Evolutionary conservation across 176 grass and related monocot genomes (phyloP).

Genomic region (Zizania latifolia): DNA sequence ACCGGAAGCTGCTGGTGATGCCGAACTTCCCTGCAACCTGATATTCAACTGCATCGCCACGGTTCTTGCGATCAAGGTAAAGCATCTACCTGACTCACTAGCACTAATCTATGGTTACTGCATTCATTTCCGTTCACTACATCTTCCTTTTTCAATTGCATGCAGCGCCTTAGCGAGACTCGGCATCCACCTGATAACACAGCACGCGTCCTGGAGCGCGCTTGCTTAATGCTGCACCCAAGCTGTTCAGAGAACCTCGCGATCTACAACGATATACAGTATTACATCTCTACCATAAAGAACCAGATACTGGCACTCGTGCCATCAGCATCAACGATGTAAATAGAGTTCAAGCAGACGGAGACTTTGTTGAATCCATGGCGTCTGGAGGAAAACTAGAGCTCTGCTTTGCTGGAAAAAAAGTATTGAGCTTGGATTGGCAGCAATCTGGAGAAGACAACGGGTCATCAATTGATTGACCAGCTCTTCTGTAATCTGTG

Average conservation of each 20-base stretch:
- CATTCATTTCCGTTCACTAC: background rate
- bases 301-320: slow-evolving; percentile 73
- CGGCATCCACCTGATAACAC: slow-evolving; percentile 29
- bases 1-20: background rate
- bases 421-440: slow-evolving; percentile 7
- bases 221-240: slow-evolving; percentile 39
- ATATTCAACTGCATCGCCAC: slow-evolving; percentile 48
- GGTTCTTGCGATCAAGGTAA: slow-evolving; percentile 51
- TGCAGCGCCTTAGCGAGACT: slow-evolving; percentile 39
- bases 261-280: slow-evolving; percentile 55
- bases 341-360: background rate
- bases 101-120: background rate
- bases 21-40: slow-evolving; percentile 23
- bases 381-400: background rate
- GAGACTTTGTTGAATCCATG: background rate
- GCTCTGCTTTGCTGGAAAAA: background rate
- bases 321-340: slow-evolving; percentile 48
- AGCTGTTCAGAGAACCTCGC: slow-evolving; percentile 37
- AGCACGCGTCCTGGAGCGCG: slow-evolving; percentile 49
- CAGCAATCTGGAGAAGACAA: background rate
- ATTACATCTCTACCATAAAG: slow-evolving; percentile 35
- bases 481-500: slow-evolving; percentile 27
- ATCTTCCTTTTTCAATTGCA: background rate
- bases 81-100: background rate
- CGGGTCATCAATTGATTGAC: background rate